These are phyloP conservation scores for Xerocomellus dryophilus DNA, from an alignment of 768 basidiomycete genomes.

Conservation along the genomic window DNA sequence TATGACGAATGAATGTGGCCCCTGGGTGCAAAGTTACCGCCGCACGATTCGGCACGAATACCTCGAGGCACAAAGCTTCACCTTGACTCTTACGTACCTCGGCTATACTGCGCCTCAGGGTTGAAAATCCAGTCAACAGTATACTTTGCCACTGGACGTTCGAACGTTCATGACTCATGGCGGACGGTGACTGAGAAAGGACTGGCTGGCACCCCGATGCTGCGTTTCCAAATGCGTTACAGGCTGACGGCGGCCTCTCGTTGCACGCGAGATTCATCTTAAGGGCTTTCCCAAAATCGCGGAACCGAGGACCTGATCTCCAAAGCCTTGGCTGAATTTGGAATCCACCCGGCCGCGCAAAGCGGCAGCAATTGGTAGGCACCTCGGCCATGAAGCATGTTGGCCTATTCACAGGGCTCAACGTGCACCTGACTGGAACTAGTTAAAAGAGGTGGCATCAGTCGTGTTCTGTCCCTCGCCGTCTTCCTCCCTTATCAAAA, in stretches of 20 bases:
- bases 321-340: conserved; percentile 16
- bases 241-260: conserved; percentile 8
- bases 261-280: conserved; percentile 21
- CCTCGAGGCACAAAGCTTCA: conserved; percentile 32
- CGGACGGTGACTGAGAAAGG: conserved; percentile 14
- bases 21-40: conserved; percentile 29
- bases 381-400: conserved; percentile 23
- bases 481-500: conserved; percentile 23
- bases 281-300: conserved; percentile 10
- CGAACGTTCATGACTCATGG: conserved; percentile 9
- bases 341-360: conserved; percentile 8
- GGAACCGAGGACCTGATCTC: conserved; percentile 31
- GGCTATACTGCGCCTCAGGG: conserved; percentile 31
- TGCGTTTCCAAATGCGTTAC: conserved; percentile 8
- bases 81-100: conserved; percentile 32
- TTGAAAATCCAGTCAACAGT: conserved; percentile 22
- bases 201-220: conserved; percentile 11
- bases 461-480: conserved; percentile 24
- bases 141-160: conserved; percentile 13
- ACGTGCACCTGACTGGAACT: conserved; percentile 18
- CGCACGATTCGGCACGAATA: conserved; percentile 27
- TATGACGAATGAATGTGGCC: conserved; percentile 29
- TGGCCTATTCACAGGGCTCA: conserved; percentile 22
- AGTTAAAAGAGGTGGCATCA: conserved; percentile 27
- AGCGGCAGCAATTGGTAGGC: conserved; percentile 17